Evolutionary conservation across 164 flowering plant genomes (phyloP).

Genomic region (Magnolia changhungtana): DNA sequence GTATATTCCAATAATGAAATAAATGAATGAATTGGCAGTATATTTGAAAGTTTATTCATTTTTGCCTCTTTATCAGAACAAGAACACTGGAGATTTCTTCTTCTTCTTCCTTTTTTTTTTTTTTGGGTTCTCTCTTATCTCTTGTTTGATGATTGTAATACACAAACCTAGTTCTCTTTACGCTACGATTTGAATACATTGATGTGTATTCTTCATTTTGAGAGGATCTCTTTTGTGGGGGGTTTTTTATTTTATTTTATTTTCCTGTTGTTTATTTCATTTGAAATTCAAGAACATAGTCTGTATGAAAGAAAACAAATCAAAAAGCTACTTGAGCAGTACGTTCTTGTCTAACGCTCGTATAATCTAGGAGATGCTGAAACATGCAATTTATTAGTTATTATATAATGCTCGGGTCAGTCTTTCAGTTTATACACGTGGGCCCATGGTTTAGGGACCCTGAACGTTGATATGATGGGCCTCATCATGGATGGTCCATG

Average conservation of each 20-base stretch:
- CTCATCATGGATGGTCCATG: no score
- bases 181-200: background rate
- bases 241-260: background rate
- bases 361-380: background rate
- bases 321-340: no score
- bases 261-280: no score
- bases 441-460: no score
- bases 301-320: no score
- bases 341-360: background rate
- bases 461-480: no score
- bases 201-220: background rate
- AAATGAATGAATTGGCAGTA: background rate
- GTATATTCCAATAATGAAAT: background rate
- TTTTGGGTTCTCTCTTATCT: background rate
- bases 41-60: slow-evolving; percentile 1
- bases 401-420: background rate
- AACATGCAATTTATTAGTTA: background rate
- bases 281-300: no score
- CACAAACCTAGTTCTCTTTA: background rate
- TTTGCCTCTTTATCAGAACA: background rate
- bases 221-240: background rate
- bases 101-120: no score
- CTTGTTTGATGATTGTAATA: background rate
- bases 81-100: background rate
- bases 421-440: no score